Evolutionary conservation across 2,329 filamentous ascomycete genomes (phyloP), one percentile per base, ranked within the genome.

Genomic region (Botrytis paeoniae): DNA sequence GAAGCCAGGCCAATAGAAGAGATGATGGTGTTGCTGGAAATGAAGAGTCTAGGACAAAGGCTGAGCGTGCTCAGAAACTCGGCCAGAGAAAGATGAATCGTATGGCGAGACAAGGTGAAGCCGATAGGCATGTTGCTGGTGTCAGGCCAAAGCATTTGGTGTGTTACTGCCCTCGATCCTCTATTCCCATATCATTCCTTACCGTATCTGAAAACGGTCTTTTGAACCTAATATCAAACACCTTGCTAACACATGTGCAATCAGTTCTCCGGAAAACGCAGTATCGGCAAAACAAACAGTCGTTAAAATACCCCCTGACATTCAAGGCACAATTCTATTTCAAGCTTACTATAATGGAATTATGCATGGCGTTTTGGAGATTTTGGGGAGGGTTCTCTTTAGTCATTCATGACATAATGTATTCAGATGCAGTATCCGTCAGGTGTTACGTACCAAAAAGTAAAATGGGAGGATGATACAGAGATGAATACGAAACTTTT

Each of bases 31-130:
- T 98, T 60, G 88, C 86, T 74, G 65, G 65, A 57, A 89, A 93
- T 80, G 88, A 89, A 76, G 83, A 82, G 71, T 85, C 88, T 68
- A 89, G 93, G 77, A 87, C 86, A 74, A 97, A 95, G 88, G 94
- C 93, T 54, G 95, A 97, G 83, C 91, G 92, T 80, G 86, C 97
- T 82, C 88, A 90, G 81, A 98, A 97, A 88, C 85, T 99, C 81
- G 88, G 91, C 80, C 97, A 99, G 91, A 94, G 95, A 88, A 95
- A 94, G 89, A 98, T 97, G 94, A 99, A 99, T 86, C 90, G 95
- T 77, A 96, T 97, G 92, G 96, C 96, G 62, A 91, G 95, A 83
- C 93, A 97, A 87, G 96, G 96, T 87, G 96, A 99, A 86, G 95
- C 92, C 75, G 96, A 99, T 87, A 90, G 97, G 82, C 95, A 98